A percentile compares a stretch with the other conserved stretches of the same genome.
Evolutionary conservation across 2,329 filamentous ascomycete species (phyloP).

Genomic region (Trichophaea hybrida): DNA sequence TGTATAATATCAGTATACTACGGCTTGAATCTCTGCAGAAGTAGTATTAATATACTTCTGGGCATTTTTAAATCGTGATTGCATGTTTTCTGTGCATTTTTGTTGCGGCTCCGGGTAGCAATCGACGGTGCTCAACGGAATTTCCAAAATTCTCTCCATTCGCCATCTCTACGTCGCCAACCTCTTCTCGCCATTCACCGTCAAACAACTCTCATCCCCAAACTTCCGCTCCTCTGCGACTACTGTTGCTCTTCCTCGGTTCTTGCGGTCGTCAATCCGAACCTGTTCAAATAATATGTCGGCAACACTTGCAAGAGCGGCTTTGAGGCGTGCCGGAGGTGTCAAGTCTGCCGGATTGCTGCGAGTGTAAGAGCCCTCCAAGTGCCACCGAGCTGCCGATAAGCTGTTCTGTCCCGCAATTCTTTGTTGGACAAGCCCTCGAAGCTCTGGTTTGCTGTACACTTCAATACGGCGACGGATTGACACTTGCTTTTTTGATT

Average conservation of each 20-base stretch:
- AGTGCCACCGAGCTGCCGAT: not conserved
- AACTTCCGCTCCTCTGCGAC: not conserved
- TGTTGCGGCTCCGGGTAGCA: not conserved
- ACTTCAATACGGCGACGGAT: no score
- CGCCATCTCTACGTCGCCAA: not conserved
- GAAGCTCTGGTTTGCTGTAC: not conserved
- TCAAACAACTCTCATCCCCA: not conserved
- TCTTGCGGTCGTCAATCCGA: not conserved
- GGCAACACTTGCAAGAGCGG: constrained; percentile 21
- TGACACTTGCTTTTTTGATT: no score
- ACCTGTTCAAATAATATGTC: constrained; percentile 11
- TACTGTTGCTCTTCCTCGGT: not conserved
- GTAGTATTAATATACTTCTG: no score
- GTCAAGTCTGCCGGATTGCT: constrained; percentile 16
- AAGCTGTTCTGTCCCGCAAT: constrained; percentile 2
- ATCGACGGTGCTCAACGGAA: not conserved
- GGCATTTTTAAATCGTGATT: no score
- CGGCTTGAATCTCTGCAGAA: no score
- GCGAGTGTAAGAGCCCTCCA: constrained; percentile 15
- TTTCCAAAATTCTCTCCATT: not conserved
- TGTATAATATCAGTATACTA: no score
- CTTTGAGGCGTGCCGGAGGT: constrained; percentile 13
- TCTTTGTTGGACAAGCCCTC: not conserved
- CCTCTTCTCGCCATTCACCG: not conserved
- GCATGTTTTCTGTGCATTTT: no score